These are phyloP conservation scores for Colletotrichum tamarilloi DNA, from an alignment of 2,329 filamentous ascomycete genomes.

Conservation along the genomic window DNA sequence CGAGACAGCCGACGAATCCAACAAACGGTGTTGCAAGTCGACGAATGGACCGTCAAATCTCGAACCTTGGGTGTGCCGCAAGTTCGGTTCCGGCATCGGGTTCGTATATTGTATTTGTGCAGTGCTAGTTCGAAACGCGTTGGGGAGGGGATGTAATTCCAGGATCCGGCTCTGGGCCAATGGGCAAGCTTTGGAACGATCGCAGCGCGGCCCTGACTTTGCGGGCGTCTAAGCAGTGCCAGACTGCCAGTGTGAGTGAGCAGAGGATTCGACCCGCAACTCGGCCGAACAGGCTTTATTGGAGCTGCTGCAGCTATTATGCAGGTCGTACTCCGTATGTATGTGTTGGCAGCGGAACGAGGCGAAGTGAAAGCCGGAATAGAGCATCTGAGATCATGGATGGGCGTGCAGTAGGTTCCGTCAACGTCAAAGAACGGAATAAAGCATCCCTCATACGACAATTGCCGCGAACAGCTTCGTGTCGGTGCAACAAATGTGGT, in stretches of 20 bases:
- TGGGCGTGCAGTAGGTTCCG: background rate
- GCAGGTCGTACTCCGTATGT: background rate
- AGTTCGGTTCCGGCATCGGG: conserved; percentile 24
- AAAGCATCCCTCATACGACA: conserved; percentile 1
- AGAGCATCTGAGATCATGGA: background rate
- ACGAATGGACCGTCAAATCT: background rate
- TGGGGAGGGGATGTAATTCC: background rate
- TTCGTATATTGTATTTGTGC: background rate
- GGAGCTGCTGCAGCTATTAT: background rate
- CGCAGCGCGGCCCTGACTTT: conserved; percentile 1
- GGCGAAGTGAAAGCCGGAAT: conserved; percentile 4
- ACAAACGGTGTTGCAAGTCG: background rate
- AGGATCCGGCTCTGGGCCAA: conserved; percentile 8
- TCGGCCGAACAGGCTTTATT: conserved; percentile 23
- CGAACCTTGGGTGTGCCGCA: conserved; percentile 1
- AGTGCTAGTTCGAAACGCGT: background rate
- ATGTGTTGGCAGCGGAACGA: conserved; percentile 4
- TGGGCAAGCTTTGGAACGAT: background rate
- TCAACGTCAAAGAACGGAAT: conserved; percentile 8
- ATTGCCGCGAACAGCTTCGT: conserved; percentile 18
- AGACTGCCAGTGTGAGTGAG: background rate
- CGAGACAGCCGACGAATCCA: conserved; percentile 18
- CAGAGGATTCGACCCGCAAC: conserved; percentile 12
- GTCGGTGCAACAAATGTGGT: conserved; percentile 2
- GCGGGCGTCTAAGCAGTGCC: background rate